Percentiles rank a stretch among this genome's conserved stretches.
These are phyloP conservation scores for Leptographium lundbergii DNA, from an alignment of 2,329 filamentous ascomycete genomes.

Conservation along the genomic window DNA sequence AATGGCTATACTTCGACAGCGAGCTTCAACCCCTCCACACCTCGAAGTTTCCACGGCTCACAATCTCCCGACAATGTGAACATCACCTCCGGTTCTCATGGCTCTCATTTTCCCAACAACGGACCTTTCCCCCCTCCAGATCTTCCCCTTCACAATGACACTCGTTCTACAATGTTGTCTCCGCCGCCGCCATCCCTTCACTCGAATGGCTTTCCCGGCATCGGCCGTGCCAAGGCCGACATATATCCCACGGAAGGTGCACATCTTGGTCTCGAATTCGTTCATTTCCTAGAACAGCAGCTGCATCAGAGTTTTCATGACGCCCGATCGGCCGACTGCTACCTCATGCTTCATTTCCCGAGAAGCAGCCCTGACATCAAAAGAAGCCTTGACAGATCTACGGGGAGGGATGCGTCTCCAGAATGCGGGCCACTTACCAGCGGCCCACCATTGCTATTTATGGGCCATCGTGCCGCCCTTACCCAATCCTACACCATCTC, in stretches of 20 bases:
- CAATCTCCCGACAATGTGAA: constrained; percentile 22
- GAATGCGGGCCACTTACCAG: background rate
- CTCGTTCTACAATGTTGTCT: constrained; percentile 4
- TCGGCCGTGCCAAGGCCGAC: background rate
- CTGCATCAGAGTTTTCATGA: constrained; percentile 7
- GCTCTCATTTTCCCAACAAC: background rate
- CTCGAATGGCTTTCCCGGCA: constrained; percentile 1
- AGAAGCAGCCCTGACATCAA: background rate
- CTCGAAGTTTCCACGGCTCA: constrained; percentile 50
- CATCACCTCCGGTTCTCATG: background rate
- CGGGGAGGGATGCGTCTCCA: no score
- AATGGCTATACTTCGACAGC: constrained; percentile 12
- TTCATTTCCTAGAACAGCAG: constrained; percentile 8
- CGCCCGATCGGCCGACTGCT: constrained; percentile 10
- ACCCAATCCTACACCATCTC: constrained; percentile 11
- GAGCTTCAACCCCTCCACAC: constrained; percentile 40
- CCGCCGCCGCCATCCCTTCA: constrained; percentile 3
- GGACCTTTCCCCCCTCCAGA: constrained; percentile 1
- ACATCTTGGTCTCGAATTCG: constrained; percentile 4
- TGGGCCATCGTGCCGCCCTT: constrained; percentile 12
- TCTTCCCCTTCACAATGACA: constrained; percentile 1
- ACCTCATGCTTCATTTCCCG: constrained; percentile 8
- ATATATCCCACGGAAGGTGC: background rate
- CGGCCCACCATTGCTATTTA: constrained; percentile 1
- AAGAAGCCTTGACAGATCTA: background rate